Percentiles rank a stretch among this genome's conserved stretches.
Conservation (phyloP, 2,329 filamentous ascomycete genomes). For the Diaporthe capsici region DNA sequence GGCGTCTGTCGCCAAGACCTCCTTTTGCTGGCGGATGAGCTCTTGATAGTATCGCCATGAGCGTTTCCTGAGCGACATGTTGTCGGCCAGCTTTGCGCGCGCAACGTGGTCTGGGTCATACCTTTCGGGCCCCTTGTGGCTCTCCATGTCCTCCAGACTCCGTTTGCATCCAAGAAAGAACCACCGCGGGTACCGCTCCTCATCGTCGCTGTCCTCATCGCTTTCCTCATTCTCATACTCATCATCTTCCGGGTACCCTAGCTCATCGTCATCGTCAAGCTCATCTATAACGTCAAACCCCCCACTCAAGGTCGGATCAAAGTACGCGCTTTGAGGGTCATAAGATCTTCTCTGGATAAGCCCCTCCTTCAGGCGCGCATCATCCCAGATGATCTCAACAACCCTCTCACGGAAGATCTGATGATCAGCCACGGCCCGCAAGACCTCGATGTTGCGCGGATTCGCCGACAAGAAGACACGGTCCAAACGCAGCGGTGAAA, state of each 20-base stretch:
- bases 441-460: conserved; percentile 24
- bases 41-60: conserved; percentile 50
- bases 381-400: conserved; percentile 28
- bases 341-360: neutral
- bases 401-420: neutral
- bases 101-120: conserved; percentile 3
- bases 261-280: conserved; percentile 2
- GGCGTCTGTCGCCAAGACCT: conserved; percentile 46
- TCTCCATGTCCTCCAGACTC: neutral
- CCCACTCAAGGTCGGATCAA: neutral
- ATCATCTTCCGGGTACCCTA: neutral
- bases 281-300: neutral
- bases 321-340: neutral
- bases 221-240: neutral
- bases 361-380: conserved; percentile 16
- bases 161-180: neutral
- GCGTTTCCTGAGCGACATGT: conserved; percentile 17
- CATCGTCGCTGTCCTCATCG: conserved; percentile 4
- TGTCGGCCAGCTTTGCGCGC: conserved; percentile 25
- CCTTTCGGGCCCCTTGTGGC: neutral
- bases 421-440: conserved; percentile 6
- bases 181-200: neutral
- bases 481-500: neutral
- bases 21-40: conserved; percentile 52
- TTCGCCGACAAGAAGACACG: conserved; percentile 31